Evolutionary conservation across 2,329 filamentous ascomycete genomes (phyloP).

Genomic region (Exophiala spinifera): DNA sequence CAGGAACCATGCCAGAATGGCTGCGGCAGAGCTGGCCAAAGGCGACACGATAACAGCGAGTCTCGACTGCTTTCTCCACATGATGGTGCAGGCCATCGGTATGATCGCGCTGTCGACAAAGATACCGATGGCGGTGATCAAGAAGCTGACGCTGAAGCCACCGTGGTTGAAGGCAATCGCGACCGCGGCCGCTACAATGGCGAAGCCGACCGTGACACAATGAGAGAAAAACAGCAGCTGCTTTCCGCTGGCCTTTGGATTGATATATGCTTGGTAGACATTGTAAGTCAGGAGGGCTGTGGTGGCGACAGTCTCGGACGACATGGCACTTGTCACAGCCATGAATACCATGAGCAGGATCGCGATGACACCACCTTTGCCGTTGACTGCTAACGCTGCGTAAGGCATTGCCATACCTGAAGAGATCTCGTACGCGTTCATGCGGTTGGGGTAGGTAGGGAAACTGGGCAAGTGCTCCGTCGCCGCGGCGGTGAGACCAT

Average conservation of each 20-base stretch:
- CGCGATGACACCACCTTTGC: slow-evolving; percentile 72
- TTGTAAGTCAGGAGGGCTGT: slow-evolving; percentile 87
- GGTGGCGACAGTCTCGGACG: slow-evolving; percentile 78
- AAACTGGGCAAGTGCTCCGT: slow-evolving; percentile 41
- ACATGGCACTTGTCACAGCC: slow-evolving; percentile 80
- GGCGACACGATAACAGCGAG: slow-evolving; percentile 70
- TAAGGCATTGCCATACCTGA: slow-evolving; percentile 82
- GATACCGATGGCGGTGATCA: slow-evolving; percentile 86
- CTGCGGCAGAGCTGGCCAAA: slow-evolving; percentile 63
- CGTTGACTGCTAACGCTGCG: slow-evolving; percentile 76
- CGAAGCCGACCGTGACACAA: slow-evolving; percentile 67
- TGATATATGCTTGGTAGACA: slow-evolving; percentile 81
- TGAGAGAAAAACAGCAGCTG: slow-evolving; percentile 77
- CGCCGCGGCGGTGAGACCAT: slow-evolving; percentile 46
- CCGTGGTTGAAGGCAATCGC: slow-evolving; percentile 70
- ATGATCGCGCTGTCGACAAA: slow-evolving; percentile 82
- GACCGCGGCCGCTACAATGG: slow-evolving; percentile 73
- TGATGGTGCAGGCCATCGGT: slow-evolving; percentile 72
- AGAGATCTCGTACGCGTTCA: slow-evolving; percentile 63
- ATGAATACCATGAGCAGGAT: slow-evolving; percentile 81
- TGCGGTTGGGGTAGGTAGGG: slow-evolving; percentile 35
- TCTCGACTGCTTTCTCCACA: slow-evolving; percentile 77
- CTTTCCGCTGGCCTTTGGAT: slow-evolving; percentile 69
- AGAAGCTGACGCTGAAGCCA: slow-evolving; percentile 79
- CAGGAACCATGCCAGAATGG: slow-evolving; percentile 75